phyloP scores from a whole-genome alignment of 2,329 filamentous ascomycete species.

The Aspergillus cejpii region DNA sequence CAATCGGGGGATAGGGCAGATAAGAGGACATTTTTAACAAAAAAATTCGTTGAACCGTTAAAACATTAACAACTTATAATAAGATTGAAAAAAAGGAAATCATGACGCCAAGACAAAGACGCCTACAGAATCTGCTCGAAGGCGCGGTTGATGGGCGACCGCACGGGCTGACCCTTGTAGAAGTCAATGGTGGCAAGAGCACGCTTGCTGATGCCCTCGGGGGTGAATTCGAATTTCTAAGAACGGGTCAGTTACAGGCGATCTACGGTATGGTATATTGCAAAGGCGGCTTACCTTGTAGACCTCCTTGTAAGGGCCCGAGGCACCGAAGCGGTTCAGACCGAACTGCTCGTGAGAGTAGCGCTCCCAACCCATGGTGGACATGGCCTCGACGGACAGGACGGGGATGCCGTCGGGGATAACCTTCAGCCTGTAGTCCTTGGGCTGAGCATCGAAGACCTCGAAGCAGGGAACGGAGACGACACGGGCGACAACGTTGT shows the following conservation, averaged over 20 bases:
- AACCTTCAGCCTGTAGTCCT: constrained; percentile 90
- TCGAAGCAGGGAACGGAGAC: constrained; percentile 96
- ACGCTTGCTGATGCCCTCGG: constrained; percentile 93
- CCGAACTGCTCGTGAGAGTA: constrained; percentile 99
- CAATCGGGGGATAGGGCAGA: constrained; percentile 2
- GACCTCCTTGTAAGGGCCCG: constrained; percentile 93
- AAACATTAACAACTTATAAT: constrained; percentile 20
- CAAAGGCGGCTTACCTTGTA: constrained; percentile 87
- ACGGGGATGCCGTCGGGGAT: constrained; percentile 91
- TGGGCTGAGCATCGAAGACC: constrained; percentile 87
- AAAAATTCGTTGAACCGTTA: constrained; percentile 18
- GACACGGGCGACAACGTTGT: constrained; percentile 79
- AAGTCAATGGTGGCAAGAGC: constrained; percentile 87
- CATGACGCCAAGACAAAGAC: constrained; percentile 13
- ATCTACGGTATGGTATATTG: no score
- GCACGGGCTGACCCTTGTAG: constrained; percentile 92
- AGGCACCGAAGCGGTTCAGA: constrained; percentile 97
- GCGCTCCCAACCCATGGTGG: constrained; percentile 96
- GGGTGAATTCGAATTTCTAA: constrained; percentile 98
- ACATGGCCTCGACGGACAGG: constrained; percentile 92
- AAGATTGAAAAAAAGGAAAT: constrained; percentile 23
- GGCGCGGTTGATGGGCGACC: constrained; percentile 92
- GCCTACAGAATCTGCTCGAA: constrained; percentile 92
- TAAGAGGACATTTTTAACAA: constrained; percentile 11
- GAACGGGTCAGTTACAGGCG: constrained; percentile 12